Percentiles rank a stretch among this genome's conserved stretches.
Conservation (phyloP, 805 yeast genomes). For the Diddensiella caesifluorescens region DNA sequence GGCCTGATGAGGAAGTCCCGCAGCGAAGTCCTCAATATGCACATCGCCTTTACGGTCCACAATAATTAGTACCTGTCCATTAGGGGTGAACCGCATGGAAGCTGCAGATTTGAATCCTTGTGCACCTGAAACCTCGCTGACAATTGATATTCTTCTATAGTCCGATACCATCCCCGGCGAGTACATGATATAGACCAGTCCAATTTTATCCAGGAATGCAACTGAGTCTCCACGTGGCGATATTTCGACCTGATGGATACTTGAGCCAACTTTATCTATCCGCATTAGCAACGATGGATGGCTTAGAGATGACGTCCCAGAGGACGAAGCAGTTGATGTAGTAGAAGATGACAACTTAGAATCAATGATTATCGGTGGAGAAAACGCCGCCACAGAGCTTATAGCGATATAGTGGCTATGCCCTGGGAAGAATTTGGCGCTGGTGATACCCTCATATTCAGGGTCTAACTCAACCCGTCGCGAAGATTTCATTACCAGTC, state of each 20-base stretch:
- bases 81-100: conserved; percentile 63
- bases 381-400: conserved; percentile 48
- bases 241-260: conserved; percentile 65
- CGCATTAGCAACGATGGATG: conserved; percentile 58
- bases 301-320: conserved; percentile 34
- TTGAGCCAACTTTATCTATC: conserved; percentile 74
- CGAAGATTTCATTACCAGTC: conserved; percentile 62
- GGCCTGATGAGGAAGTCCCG: conserved; percentile 61
- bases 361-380: conserved; percentile 63
- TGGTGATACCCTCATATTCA: conserved; percentile 88
- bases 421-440: conserved; percentile 65
- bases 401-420: conserved; percentile 50
- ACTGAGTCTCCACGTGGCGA: conserved; percentile 86
- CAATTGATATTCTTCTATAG: conserved; percentile 55
- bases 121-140: conserved; percentile 76
- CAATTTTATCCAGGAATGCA: conserved; percentile 74
- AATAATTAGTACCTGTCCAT: conserved; percentile 72
- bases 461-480: conserved; percentile 46
- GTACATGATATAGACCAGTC: conserved; percentile 63
- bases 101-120: conserved; percentile 74
- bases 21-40: conserved; percentile 80
- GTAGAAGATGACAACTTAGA: conserved; percentile 35
- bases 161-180: conserved; percentile 51
- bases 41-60: conserved; percentile 79
- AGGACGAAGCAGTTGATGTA: conserved; percentile 13